These are phyloP conservation scores for Aspergillus sp. DNA, from an alignment of 2,329 filamentous ascomycete species.

Conservation along the genomic window DNA sequence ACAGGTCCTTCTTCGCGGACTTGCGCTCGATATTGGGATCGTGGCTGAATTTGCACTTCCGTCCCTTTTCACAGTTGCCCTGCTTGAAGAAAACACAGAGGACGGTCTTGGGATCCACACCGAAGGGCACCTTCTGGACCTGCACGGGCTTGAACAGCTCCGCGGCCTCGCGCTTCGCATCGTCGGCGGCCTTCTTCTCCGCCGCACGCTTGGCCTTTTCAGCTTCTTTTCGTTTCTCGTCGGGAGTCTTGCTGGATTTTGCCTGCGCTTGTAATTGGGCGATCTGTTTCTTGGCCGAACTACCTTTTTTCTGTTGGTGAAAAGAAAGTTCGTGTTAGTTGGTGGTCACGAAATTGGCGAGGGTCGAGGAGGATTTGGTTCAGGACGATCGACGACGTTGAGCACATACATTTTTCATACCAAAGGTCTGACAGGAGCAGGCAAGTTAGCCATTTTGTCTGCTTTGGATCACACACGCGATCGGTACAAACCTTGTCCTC, in stretches of 20 bases:
- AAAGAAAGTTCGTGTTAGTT: constrained; percentile 12
- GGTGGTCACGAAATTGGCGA: constrained; percentile 13
- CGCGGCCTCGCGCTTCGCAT: constrained; percentile 75
- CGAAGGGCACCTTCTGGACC: constrained; percentile 96
- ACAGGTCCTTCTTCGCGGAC: constrained; percentile 86
- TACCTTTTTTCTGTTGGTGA: constrained; percentile 76
- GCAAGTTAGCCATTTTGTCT: constrained; percentile 10
- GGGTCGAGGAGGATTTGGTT: constrained; percentile 4
- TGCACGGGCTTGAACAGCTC: constrained; percentile 89
- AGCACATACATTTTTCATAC: constrained; percentile 83
- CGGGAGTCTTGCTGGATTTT: constrained; percentile 72
- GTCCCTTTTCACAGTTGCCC: constrained; percentile 93
- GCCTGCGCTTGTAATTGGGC: constrained; percentile 75
- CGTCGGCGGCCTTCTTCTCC: constrained; percentile 88
- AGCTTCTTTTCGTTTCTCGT: constrained; percentile 77
- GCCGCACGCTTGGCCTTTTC: constrained; percentile 67
- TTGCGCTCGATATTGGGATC: constrained; percentile 87
- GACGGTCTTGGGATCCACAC: constrained; percentile 96
- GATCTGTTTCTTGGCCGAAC: constrained; percentile 84
- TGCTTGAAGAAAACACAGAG: constrained; percentile 97
- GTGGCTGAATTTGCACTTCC: constrained; percentile 97
- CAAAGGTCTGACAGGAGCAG: constrained; percentile 66
- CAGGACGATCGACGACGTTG: not conserved
- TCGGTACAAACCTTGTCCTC: constrained; percentile 68
- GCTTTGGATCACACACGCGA: not conserved